Conservation (phyloP, 306 rosid species). For the Echinosophora koreensis region DNA sequence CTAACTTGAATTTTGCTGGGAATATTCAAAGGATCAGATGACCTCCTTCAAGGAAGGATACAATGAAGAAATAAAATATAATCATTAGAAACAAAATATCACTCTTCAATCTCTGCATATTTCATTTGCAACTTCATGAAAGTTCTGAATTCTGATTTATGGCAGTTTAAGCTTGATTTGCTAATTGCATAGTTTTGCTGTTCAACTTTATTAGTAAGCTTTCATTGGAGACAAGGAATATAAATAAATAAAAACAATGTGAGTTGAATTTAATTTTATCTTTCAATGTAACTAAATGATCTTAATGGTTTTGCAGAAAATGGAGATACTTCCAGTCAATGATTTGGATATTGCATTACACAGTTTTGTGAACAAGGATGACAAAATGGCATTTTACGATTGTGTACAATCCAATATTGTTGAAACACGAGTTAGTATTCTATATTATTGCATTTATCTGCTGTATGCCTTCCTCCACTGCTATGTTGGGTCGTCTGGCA, state of each 20-base stretch:
- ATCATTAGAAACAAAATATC: constrained; percentile 8
- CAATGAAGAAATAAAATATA: constrained; percentile 19
- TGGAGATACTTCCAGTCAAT: constrained; percentile 98
- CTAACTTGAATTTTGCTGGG: constrained; percentile 22
- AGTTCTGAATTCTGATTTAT: constrained; percentile 15
- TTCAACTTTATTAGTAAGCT: constrained; percentile 31
- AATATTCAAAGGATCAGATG: constrained; percentile 3
- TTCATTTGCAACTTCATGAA: constrained; percentile 6
- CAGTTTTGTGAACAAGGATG: constrained; percentile 91
- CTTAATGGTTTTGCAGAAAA: constrained; percentile 72
- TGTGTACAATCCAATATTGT: constrained; percentile 77
- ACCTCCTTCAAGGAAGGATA: constrained; percentile 26
- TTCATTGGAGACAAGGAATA: constrained; percentile 36
- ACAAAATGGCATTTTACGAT: constrained; percentile 87
- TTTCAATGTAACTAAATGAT: constrained; percentile 24
- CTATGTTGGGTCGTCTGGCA: constrained; percentile 29
- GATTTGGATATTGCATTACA: constrained; percentile 95
- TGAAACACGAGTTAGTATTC: constrained; percentile 89
- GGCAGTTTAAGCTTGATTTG: constrained; percentile 25
- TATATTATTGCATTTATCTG: constrained; percentile 35
- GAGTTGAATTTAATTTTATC: constrained; percentile 30
- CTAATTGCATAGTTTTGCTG: constrained; percentile 16
- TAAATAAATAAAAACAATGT: constrained; percentile 6
- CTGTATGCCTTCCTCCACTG: constrained; percentile 23
- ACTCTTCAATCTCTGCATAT: constrained; percentile 23